phyloP scores from a whole-genome alignment of 2,329 filamentous ascomycete genomes.

The Lasiodiplodia sp. region DNA sequence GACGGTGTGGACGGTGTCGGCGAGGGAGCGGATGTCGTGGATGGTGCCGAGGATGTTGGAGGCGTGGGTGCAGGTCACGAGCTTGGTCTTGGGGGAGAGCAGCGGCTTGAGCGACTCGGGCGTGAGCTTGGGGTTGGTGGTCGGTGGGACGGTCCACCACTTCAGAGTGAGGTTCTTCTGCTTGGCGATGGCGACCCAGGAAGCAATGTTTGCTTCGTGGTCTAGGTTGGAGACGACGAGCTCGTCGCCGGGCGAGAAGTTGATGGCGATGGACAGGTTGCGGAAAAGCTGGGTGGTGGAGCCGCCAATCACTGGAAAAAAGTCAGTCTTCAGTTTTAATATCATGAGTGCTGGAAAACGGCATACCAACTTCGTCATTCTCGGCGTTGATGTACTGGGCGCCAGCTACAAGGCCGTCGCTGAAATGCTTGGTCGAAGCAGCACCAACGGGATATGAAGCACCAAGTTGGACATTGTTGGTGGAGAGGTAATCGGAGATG shows the following conservation, averaged over 20 bases:
- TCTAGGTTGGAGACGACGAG: constrained; percentile 75
- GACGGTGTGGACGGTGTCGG: constrained; percentile 58
- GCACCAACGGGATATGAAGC: constrained; percentile 70
- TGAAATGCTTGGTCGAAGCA: constrained; percentile 66
- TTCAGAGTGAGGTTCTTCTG: constrained; percentile 68
- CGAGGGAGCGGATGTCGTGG: constrained; percentile 66
- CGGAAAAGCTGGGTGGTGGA: constrained; percentile 80
- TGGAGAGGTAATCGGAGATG: constrained; percentile 70
- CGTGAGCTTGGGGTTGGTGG: constrained; percentile 64
- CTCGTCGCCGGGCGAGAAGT: constrained; percentile 60
- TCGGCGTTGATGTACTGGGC: constrained; percentile 75
- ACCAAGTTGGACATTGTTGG: constrained; percentile 77
- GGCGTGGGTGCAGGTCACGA: constrained; percentile 77
- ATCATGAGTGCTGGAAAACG: constrained; percentile 31
- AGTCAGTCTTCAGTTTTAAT: not conserved
- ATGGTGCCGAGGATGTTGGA: constrained; percentile 78
- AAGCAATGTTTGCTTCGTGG: constrained; percentile 78
- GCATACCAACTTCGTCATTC: constrained; percentile 67
- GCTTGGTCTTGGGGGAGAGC: constrained; percentile 68
- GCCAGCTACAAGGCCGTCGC: constrained; percentile 67
- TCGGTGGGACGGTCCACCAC: constrained; percentile 66
- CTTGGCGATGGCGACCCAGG: constrained; percentile 74
- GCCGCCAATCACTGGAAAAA: constrained; percentile 66
- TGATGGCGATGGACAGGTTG: constrained; percentile 61
- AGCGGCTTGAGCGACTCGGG: constrained; percentile 64